Percentiles rank a stretch among this genome's conserved stretches.
These are phyloP conservation scores for Sporothrix protearum DNA, from an alignment of 2,329 filamentous ascomycete genomes.

Conservation along the genomic window DNA sequence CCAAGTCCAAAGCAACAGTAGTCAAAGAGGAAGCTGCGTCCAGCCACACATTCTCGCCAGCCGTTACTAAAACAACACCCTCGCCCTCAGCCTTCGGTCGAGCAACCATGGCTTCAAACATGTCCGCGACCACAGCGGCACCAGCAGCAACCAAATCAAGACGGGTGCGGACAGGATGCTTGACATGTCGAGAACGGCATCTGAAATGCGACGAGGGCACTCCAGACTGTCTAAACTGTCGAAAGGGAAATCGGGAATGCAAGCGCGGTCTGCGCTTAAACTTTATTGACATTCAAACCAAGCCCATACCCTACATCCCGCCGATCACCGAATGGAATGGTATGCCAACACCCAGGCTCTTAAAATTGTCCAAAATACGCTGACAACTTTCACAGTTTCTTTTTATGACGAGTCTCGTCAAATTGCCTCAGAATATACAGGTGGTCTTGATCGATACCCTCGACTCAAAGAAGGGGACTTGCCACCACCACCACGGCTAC, in stretches of 20 bases:
- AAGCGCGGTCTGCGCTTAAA: conserved; percentile 84
- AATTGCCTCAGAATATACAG: conserved; percentile 86
- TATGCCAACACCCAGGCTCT: conserved; percentile 29
- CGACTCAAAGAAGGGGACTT: conserved; percentile 44
- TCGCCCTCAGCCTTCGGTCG: neutral
- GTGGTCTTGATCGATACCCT: conserved; percentile 71
- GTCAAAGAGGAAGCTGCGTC: conserved; percentile 4
- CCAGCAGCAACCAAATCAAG: conserved; percentile 21
- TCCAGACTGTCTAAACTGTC: conserved; percentile 69
- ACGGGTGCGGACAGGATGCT: conserved; percentile 68
- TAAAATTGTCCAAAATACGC: neutral
- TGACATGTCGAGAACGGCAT: conserved; percentile 86
- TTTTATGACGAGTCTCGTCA: conserved; percentile 87
- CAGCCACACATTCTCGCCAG: neutral
- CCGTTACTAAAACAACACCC: neutral
- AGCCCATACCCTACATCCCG: conserved; percentile 61
- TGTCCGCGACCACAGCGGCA: neutral
- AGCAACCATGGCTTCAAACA: neutral
- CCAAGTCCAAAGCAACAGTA: neutral
- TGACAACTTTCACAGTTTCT: conserved; percentile 47
- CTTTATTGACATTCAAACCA: conserved; percentile 80
- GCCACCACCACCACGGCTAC: conserved; percentile 30
- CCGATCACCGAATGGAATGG: conserved; percentile 63
- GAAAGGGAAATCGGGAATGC: conserved; percentile 80
- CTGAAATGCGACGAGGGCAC: conserved; percentile 81